Conservation (phyloP, 805 yeast species). For the Ogataea nonfermentans region DNA sequence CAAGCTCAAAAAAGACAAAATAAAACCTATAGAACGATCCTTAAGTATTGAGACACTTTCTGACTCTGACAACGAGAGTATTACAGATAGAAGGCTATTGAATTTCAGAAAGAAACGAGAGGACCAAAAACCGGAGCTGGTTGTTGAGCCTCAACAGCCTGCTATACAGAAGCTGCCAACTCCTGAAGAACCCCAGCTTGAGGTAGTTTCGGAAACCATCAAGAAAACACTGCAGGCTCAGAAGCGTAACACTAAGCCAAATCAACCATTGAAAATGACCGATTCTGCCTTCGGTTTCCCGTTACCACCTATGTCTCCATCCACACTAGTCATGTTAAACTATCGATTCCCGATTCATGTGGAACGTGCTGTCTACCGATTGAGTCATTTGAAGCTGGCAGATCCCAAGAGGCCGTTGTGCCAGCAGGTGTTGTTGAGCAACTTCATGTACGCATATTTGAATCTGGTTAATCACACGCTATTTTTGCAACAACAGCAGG, state of each 20-base stretch:
- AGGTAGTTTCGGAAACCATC: slow-evolving; percentile 19
- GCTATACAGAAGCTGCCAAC: background rate
- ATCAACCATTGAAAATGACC: slow-evolving; percentile 57
- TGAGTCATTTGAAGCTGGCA: slow-evolving; percentile 90
- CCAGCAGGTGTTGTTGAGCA: slow-evolving; percentile 89
- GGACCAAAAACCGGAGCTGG: slow-evolving; percentile 1
- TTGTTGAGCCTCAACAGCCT: background rate
- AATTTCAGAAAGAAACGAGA: slow-evolving; percentile 8
- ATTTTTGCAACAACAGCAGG: slow-evolving; percentile 62
- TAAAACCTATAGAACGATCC: slow-evolving; percentile 12
- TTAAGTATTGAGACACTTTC: slow-evolving; percentile 14
- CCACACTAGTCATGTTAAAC: slow-evolving; percentile 78
- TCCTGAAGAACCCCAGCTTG: slow-evolving; percentile 7
- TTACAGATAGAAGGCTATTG: slow-evolving; percentile 20
- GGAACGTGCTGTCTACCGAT: slow-evolving; percentile 90
- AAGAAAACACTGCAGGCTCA: slow-evolving; percentile 29
- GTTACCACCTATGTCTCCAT: slow-evolving; percentile 72
- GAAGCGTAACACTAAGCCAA: slow-evolving; percentile 41
- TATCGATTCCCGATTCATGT: slow-evolving; percentile 91
- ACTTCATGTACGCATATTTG: slow-evolving; percentile 96
- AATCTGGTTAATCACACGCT: slow-evolving; percentile 91
- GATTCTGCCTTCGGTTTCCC: slow-evolving; percentile 90
- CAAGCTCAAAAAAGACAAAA: slow-evolving; percentile 28
- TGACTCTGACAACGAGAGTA: slow-evolving; percentile 26
- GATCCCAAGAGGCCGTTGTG: slow-evolving; percentile 88